Base-by-base conservation (phyloP, 1,139 yeast genomes). In the Hemisphaericaspora xylanilytica region DNA sequence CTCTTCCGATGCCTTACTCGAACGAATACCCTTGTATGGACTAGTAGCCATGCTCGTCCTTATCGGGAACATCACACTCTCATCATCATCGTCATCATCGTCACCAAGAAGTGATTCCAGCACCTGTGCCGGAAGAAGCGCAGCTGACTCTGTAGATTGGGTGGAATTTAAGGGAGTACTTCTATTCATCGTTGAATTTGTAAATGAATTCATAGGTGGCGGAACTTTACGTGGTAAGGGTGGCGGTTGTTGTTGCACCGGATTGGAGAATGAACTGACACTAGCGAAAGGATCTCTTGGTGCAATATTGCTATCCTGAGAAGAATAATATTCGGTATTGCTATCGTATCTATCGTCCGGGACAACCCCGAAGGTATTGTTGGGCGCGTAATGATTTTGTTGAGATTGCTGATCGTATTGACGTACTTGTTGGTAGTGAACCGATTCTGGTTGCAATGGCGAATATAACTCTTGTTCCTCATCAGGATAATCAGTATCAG, bases 401-500 rank as follows among this genome's bases (percentile, higher is more conserved):
- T 14, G 20, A n/a, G n/a, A n/a, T n/a, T n/a, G n/a, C n/a, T n/a
- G n/a, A n/a, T 22, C 4, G 9, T 25, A 25, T 25, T 12, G 28
- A 12, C 11, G 15, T 12, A 12, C 5, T 12, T 12, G 15, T 11
- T 4, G 10, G 13, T 28, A 28, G 5, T 15, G 31, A 16, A 21
- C 7, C 5, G 13, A 11, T 16, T 28, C n/a, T n/a, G n/a, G 21
- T 14, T 29, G 14, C 18, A 29, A 17, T 29, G 32, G 32, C 4
- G 32, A 29, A 18, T 29, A 29, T n/a, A 29, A 11, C 3, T 29
- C 22, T 18, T 29, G 32, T 18, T 22, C 15, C 13, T 33, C 14
- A 12, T 6, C 5, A 6, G 24, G 14, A 22, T 22, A 25, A 5
- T 25, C 28, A 18, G 15, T 18, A 17, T 18, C 22, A 18, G 11